A percentile compares a stretch with the other conserved stretches of the same genome.
Evolutionary conservation across 495 filamentous ascomycete genomes (phyloP).

Genomic region (Choiromyces venosus): DNA sequence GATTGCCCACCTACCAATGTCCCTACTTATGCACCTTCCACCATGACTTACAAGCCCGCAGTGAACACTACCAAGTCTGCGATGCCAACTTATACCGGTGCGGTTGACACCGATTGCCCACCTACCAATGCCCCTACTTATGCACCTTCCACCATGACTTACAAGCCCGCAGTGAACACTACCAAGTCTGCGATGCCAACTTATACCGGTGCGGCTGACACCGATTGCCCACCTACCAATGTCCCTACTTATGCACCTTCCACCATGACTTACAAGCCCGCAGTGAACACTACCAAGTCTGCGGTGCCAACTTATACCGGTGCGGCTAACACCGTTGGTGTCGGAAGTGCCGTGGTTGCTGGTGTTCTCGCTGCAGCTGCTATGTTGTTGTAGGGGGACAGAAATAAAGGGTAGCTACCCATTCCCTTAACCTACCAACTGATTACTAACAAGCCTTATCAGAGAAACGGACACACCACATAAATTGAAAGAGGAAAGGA

Average conservation of each 20-base stretch:
- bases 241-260: constrained; percentile 6
- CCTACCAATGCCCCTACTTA: constrained; percentile 12
- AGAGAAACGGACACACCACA: not conserved
- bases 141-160: constrained; percentile 5
- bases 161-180: not conserved
- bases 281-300: not conserved
- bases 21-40: constrained; percentile 7
- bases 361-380: constrained; percentile 18
- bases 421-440: not conserved
- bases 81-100: constrained; percentile 23
- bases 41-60: not conserved
- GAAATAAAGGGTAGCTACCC: not conserved
- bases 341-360: constrained; percentile 11
- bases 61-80: not conserved
- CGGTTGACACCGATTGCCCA: constrained; percentile 8
- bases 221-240: constrained; percentile 11
- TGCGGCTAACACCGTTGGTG: constrained; percentile 17
- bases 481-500: not conserved
- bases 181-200: constrained; percentile 8
- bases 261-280: not conserved
- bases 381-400: constrained; percentile 15
- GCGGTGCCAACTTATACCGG: constrained; percentile 22
- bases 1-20: constrained; percentile 12
- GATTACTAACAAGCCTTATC: not conserved
- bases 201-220: constrained; percentile 24